Evolutionary conservation across 2,329 filamentous ascomycete species (phyloP), one percentile per base, ranked within the genome.

Genomic region (Talaromyces pinophilus): DNA sequence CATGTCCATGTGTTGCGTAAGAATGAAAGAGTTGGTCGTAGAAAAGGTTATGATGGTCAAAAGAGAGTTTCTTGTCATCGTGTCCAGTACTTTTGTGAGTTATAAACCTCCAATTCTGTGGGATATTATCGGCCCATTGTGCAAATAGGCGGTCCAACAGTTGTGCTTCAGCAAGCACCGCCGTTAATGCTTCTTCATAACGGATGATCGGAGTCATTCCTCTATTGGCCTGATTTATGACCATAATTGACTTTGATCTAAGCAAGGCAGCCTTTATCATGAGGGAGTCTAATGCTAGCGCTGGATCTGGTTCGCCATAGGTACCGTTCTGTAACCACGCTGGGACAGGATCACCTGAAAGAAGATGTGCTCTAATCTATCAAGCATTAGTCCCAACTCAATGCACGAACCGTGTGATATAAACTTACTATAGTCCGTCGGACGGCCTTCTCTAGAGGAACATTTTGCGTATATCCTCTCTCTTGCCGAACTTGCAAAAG

Each of bases 401-500:
- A 7, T 35, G 7, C 1, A 33, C 15, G 48, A 17, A 60, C 17
- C 7, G 2, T 11, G 11, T 11, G 5, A 30, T 10, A 62, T 50
- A 46, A 13, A 62, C 66, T 69, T 54, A 70, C 67, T 33, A 67
- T 63, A 55, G 69, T 69, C 42, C 70, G 60, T 61, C 71, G 59
- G 55, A 69, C 40, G 3, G 62, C 69, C 46, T 54, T 69, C 30
- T 69, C 67, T 28, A 71, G 67, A 8, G 38, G 44, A 4, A 64
- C 11, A 38, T 70, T 67, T 13, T 44, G 64, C 3, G n/a, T n/a
- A 38, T 52, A 66, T 10, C 54, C 65, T 35, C 63, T 50, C 19
- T 70, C 50, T 48, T 64, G 67, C n/a, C 69, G 68, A 8, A 69
- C 48, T 25, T 69, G 66, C 15, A 73, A 42, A 38, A 73, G 69